phyloP scores from a whole-genome alignment of 192 early-diverging fungal species.

The Phycomyces nitens region DNA sequence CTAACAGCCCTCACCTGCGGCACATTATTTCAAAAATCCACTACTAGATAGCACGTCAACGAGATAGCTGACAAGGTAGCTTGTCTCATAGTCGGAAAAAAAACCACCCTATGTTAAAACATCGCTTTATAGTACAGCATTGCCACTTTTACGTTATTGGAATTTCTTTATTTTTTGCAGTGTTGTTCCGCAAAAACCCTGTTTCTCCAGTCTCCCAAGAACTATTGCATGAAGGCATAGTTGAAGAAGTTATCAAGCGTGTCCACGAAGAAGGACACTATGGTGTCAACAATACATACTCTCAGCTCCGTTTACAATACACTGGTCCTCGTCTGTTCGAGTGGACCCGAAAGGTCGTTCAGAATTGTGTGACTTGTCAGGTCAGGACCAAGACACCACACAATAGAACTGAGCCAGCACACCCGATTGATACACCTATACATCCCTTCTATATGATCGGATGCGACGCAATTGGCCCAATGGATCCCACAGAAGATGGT shows the following conservation, averaged over 20 bases:
- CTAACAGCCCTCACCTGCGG: too few relatives aligned
- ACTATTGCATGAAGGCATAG: slow-evolving; percentile 1
- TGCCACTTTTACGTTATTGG: too few relatives aligned
- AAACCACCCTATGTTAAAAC: too few relatives aligned
- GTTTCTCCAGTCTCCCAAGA: neutral
- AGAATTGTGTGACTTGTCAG: neutral
- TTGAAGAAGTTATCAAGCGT: neutral
- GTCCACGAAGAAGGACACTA: slow-evolving; percentile 2
- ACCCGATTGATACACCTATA: neutral
- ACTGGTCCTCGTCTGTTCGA: neutral
- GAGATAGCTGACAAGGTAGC: too few relatives aligned
- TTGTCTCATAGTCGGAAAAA: too few relatives aligned
- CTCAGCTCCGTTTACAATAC: neutral
- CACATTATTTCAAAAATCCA: too few relatives aligned
- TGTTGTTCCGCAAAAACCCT: neutral
- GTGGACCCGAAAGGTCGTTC: neutral
- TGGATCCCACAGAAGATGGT: neutral
- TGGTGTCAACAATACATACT: slow-evolving; percentile 2
- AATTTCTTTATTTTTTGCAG: too few relatives aligned
- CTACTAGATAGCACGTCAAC: too few relatives aligned
- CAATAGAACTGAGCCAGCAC: neutral
- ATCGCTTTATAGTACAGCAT: too few relatives aligned
- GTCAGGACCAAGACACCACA: neutral
- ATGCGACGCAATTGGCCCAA: neutral
- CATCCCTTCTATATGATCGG: neutral